Percentiles rank a stretch among this genome's conserved stretches.
These are phyloP conservation scores for Vitis labrusca DNA, from an alignment of 164 flowering plant genomes.

Conservation along the genomic window DNA sequence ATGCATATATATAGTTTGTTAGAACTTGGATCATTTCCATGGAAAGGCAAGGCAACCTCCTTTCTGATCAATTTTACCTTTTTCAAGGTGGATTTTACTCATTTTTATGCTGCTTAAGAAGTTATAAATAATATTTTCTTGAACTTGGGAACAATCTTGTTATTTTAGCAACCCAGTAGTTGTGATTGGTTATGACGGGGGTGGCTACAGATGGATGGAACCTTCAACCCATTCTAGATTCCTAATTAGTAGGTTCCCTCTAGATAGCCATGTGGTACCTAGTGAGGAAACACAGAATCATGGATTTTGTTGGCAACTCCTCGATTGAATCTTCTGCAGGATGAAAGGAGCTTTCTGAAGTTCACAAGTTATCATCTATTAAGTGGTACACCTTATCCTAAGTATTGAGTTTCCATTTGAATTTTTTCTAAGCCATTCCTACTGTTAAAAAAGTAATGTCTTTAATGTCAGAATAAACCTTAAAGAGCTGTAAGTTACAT, in stretches of 20 bases:
- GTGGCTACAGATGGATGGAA: neutral
- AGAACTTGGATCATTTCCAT: too few species aligned
- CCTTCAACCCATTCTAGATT: neutral
- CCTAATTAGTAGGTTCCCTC: neutral
- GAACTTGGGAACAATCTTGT: neutral
- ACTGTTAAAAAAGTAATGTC: neutral
- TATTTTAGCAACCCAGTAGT: neutral
- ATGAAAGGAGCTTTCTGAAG: neutral
- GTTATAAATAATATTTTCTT: neutral
- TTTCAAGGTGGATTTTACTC: neutral
- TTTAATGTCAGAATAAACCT: neutral
- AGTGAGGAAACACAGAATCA: neutral
- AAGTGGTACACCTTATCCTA: neutral
- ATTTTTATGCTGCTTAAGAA: neutral
- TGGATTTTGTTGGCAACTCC: neutral
- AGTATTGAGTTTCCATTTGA: neutral
- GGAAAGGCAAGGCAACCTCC: neutral
- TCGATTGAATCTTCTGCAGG: neutral
- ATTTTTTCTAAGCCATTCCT: neutral
- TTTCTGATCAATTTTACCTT: neutral
- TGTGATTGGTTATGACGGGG: neutral
- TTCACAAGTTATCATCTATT: neutral
- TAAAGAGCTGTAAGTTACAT: neutral
- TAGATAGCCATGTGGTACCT: neutral
- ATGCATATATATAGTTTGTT: too few species aligned